Evolutionary conservation across 108 stramenopile genomes (phyloP), one percentile per base, ranked within the genome.

Genomic region (Cylindrotheca fusiformis): DNA sequence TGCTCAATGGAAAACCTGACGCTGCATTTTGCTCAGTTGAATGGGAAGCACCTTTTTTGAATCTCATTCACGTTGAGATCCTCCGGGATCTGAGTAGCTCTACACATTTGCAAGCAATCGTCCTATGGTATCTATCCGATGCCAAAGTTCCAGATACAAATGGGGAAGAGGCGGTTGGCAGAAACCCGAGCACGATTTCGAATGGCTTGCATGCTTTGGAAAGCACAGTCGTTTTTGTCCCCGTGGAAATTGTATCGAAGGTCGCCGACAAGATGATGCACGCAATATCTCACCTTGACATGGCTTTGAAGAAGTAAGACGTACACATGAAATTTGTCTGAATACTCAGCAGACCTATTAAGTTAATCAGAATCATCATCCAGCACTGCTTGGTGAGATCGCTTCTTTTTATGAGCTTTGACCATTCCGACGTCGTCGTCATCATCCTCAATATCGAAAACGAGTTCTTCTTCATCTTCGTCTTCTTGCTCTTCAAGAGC

Each of bases 11-110:
- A 31, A 70, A 65, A 31, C 63, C 58, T 27, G 67, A 75, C 50
- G 28, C 31, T 22, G 50, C 78, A 32, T 76, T 80, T 58, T 80
- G 76, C 72, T 54, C 62, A 4, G 77, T 85, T 33, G 45, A 71
- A 61, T 85, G 80, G 84, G 80, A 85, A 48, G 75, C 68, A n/a
- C 31, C 49, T 8, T 72, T 79, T 55, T 41, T 61, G 4, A 70
- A 75, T 46, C 65, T 85, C 3, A 61, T 80, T n/a, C 57, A 71
- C 20, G 23, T 74, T 12, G 68, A 74, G 45, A 28, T 65, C 4
- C 25, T 65, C 8, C 25, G 53, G 17, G 71, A 65, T 22, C 26
- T 33, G 25, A 59, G 61, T 1, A 20, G 48, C 24, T 62, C 55
- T 21, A 25, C 30, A 4, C 23, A 60, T 2, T 63, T 31, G 18